Conservation (phyloP, 2,329 filamentous ascomycete species). For the Cladosporium sp. region DNA sequence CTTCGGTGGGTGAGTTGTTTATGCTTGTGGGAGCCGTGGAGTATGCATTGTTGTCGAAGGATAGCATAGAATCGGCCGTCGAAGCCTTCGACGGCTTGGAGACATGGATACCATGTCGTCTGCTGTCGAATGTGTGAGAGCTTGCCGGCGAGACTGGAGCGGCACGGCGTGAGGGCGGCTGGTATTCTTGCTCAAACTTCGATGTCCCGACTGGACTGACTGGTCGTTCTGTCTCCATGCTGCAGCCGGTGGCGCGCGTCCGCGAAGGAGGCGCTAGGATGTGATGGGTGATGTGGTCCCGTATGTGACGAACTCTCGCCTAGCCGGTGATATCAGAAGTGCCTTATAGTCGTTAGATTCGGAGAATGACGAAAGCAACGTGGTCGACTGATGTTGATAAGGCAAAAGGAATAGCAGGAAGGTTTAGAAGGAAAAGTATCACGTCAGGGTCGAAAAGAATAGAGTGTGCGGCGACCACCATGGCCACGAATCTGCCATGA, state of each 20-base stretch:
- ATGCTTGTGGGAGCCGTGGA: slow-evolving; percentile 13
- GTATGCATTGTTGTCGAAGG: slow-evolving; percentile 1
- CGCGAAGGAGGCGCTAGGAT: background rate
- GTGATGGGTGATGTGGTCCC: too few species aligned
- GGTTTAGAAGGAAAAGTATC: background rate
- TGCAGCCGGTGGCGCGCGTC: background rate
- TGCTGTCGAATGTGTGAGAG: background rate
- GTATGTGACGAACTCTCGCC: too few species aligned
- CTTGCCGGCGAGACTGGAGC: slow-evolving; percentile 15
- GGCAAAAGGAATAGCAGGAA: background rate
- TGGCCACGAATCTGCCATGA: slow-evolving; percentile 7
- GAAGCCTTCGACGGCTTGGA: slow-evolving; percentile 16
- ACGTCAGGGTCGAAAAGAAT: slow-evolving; percentile 1
- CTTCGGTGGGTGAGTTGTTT: slow-evolving; percentile 9
- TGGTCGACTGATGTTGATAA: background rate
- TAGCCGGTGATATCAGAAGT: too few species aligned
- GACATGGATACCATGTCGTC: slow-evolving; percentile 12
- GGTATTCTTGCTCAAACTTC: slow-evolving; percentile 27
- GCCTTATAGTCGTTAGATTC: too few species aligned
- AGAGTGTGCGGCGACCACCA: background rate
- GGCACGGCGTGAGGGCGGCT: slow-evolving; percentile 16
- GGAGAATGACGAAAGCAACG: background rate
- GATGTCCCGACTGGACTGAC: slow-evolving; percentile 29
- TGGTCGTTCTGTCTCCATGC: slow-evolving; percentile 14
- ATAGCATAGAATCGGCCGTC: slow-evolving; percentile 4